Evolutionary conservation across 192 early-diverging fungal genomes (phyloP).

Genomic region (Coemansia sp.): DNA sequence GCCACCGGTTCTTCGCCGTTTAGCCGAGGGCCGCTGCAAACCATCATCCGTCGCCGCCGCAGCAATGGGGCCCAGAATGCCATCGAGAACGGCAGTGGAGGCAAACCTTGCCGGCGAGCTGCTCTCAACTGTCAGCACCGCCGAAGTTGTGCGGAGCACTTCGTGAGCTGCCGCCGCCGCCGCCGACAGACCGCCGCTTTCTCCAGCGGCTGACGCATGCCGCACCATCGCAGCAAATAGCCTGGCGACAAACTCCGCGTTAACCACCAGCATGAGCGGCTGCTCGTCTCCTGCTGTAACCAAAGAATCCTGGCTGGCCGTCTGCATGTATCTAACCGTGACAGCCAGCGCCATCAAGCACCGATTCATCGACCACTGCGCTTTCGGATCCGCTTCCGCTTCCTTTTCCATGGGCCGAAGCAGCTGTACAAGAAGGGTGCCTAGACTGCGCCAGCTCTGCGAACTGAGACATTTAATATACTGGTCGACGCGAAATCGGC

Average conservation of each 20-base stretch:
- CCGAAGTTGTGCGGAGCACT: background rate
- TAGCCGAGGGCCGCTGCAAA: background rate
- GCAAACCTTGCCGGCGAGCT: constrained; percentile 11
- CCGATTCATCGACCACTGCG: constrained; percentile 3
- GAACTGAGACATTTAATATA: constrained; percentile 5
- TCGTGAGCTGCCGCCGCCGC: background rate
- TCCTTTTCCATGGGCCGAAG: constrained; percentile 4
- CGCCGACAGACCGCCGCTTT: background rate
- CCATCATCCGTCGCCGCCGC: background rate
- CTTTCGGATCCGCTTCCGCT: background rate
- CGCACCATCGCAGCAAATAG: constrained; percentile 14
- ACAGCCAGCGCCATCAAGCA: constrained; percentile 14
- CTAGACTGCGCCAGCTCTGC: constrained; percentile 38
- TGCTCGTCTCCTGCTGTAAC: background rate
- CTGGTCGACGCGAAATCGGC: constrained; percentile 13
- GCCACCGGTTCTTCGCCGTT: background rate
- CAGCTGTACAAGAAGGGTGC: constrained; percentile 26
- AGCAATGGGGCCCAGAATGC: constrained; percentile 3
- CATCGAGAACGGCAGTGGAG: constrained; percentile 13
- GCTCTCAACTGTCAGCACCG: background rate
- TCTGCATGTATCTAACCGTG: constrained; percentile 28
- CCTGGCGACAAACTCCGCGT: constrained; percentile 17
- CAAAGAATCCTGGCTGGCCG: background rate
- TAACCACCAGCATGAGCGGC: background rate
- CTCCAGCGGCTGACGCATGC: background rate